Base-by-base conservation (phyloP, 805 yeast species). In the Yarrowia porcina region DNA sequence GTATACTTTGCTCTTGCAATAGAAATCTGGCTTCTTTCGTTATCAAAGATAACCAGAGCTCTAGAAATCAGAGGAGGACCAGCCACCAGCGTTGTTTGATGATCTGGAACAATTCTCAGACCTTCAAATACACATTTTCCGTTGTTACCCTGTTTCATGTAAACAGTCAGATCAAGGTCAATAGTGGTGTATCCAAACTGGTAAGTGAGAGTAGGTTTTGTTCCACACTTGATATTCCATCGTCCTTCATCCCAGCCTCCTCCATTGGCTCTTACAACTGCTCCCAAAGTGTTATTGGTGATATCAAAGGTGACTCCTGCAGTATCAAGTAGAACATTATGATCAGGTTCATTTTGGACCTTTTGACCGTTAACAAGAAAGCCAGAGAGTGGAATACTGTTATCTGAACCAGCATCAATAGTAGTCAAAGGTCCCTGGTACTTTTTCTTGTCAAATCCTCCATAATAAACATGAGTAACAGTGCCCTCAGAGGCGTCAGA, bases 361-460 rank as follows among this genome's bases (percentile, higher is more conserved):
- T 25, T 44, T 23, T 44, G 5, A 9, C 49, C 49, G n/a, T 27
- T 27, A 2, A 44, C 49, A 8, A 17, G 15, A 12, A 44, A 13
- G 7, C 33, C 33, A 12, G 49, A 17, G n/a, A 44, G n/a, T 3
- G 32, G 32, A 9, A 44, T 44, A n/a, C 23, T 33, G 21, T 44
- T n/a, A 13, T 30, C 21, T 0, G n/a, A 32, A 10, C 27, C 17
- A 9, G 33, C 17, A 13, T 44, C 13, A 20, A 44, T 4, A 4
- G 49, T 44, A 3, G 49, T 44, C 15, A 44, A 33, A 3, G 49
- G 49, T 6, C 49, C 49, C 49, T 44, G 33, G 49, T 44, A 44
- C 49, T 44, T 44, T 9, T 25, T 27, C 33, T 10, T 10, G 49
- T 44, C 49, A 17, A 27, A 44, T 17, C 49, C 49, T 4, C 49